Base-by-base conservation (phyloP, 1,284 basidiomycete species). In the Puccinia polysora region DNA sequence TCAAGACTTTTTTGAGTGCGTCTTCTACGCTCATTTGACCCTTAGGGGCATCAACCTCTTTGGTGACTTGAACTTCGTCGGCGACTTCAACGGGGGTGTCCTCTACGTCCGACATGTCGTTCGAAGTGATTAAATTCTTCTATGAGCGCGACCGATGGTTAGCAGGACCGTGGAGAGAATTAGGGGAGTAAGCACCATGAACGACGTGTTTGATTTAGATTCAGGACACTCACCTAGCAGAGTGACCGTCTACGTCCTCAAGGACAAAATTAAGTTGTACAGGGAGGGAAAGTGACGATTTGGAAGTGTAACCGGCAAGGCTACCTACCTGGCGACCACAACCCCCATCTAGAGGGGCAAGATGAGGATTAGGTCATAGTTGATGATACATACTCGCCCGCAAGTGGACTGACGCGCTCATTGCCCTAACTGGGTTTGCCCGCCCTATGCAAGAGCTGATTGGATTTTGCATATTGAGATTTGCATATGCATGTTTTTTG, bases 1-100 rank as follows among this genome's bases (percentile, higher is more conserved):
- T 82, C 78, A 82, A 79, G 73, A 82, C 83, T 76, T 94, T 90
- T 86, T 97, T 89, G 81, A 98, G 90, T 79, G 94, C 95, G 73
- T 97, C 94, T 85, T 98, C 95, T 78, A 98, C 91, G 75, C 89
- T 88, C 82, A 98, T 85, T 84, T 94, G 91, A 77, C 82, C 82
- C 84, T 91, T 91, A 6, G 65, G 53, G 80, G 92, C 89, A 50
- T 89, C 89, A 79, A 90, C 89, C 64, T 89, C 89, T 84, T 92
- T 90, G 77, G 85, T 89, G 77, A 83, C 83, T 83, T 94, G 90
- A 81, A 83, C 82, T 77, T 81, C 81, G 79, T 83, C 79, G 75
- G 76, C 77, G 20, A 82, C 83, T 78, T 70, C 56, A 36, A 70
- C 40, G 15, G 56, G 67, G 23, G 67, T 59, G 67, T 70, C 67